Conservation (phyloP, 768 basidiomycete genomes). For the Boletus sp. region DNA sequence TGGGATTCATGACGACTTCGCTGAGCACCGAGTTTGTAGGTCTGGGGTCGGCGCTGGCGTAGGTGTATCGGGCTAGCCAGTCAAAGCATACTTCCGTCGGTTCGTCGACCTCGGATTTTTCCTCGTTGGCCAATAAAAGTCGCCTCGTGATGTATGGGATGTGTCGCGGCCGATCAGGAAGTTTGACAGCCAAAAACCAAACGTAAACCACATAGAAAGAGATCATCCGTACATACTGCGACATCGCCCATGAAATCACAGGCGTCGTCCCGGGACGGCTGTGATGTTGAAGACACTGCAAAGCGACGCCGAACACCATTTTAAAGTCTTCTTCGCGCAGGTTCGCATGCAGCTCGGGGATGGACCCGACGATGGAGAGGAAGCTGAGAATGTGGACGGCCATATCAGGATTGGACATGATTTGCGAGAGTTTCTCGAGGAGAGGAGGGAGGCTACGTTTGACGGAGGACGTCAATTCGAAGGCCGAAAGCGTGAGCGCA, state of each 20-base stretch:
- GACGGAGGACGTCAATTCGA: conserved; percentile 81
- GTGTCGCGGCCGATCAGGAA: conserved; percentile 77
- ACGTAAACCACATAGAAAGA: conserved; percentile 90
- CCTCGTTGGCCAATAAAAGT: conserved; percentile 82
- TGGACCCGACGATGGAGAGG: conserved; percentile 81
- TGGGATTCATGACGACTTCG: conserved; percentile 72
- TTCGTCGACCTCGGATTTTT: conserved; percentile 71
- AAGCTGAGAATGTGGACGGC: conserved; percentile 96
- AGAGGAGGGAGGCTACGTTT: conserved; percentile 78
- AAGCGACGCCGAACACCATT: conserved; percentile 90
- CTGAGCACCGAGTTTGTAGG: conserved; percentile 77
- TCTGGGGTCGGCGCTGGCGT: conserved; percentile 89
- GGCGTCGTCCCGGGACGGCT: conserved; percentile 60
- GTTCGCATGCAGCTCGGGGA: conserved; percentile 78
- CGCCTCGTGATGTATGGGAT: conserved; percentile 85
- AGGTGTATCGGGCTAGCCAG: conserved; percentile 94
- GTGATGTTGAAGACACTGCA: conserved; percentile 92
- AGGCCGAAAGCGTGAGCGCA: conserved; percentile 82
- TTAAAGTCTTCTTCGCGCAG: conserved; percentile 90
- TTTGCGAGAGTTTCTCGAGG: conserved; percentile 83
- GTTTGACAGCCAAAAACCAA: conserved; percentile 90
- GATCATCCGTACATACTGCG: conserved; percentile 87
- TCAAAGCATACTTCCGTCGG: conserved; percentile 97
- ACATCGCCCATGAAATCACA: conserved; percentile 77
- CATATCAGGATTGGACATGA: conserved; percentile 92